Evolutionary conservation across 2,329 filamentous ascomycete genomes (phyloP).

Genomic region (Salinomyces thailandicus): DNA sequence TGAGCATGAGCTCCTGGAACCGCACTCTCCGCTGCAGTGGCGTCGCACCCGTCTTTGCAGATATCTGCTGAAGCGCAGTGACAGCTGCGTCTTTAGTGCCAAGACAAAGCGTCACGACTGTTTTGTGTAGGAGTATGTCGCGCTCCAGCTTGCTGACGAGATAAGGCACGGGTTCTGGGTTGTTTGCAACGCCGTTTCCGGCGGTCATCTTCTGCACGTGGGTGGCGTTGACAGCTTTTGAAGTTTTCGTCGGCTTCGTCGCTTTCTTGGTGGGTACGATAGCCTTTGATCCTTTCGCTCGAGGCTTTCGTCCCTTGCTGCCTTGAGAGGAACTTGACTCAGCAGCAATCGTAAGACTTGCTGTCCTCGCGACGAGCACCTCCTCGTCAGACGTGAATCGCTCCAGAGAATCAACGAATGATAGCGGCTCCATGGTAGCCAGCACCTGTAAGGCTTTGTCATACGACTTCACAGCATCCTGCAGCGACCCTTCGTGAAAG

Average conservation of each 20-base stretch:
- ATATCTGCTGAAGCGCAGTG: background rate
- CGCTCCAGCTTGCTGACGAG: constrained; percentile 10
- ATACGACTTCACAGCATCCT: constrained; percentile 12
- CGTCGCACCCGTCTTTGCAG: background rate
- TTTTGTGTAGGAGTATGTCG: background rate
- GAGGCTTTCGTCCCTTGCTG: background rate
- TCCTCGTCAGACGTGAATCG: background rate
- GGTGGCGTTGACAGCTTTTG: background rate
- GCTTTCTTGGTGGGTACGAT: background rate
- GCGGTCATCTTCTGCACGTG: background rate
- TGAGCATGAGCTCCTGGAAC: constrained; percentile 4
- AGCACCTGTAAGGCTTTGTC: constrained; percentile 9
- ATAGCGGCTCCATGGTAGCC: background rate
- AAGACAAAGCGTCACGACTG: background rate
- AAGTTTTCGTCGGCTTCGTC: background rate
- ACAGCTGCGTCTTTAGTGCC: background rate
- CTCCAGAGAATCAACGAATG: background rate
- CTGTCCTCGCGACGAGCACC: background rate
- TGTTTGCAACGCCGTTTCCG: background rate
- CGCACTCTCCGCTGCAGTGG: constrained; percentile 1
- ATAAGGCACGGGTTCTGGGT: background rate
- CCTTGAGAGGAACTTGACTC: background rate
- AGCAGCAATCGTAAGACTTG: background rate
- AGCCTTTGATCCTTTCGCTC: background rate
- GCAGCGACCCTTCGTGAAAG: constrained; percentile 12